Conservation (phyloP, 352 stramenopile genomes). For the Phytophthora hybrid region DNA sequence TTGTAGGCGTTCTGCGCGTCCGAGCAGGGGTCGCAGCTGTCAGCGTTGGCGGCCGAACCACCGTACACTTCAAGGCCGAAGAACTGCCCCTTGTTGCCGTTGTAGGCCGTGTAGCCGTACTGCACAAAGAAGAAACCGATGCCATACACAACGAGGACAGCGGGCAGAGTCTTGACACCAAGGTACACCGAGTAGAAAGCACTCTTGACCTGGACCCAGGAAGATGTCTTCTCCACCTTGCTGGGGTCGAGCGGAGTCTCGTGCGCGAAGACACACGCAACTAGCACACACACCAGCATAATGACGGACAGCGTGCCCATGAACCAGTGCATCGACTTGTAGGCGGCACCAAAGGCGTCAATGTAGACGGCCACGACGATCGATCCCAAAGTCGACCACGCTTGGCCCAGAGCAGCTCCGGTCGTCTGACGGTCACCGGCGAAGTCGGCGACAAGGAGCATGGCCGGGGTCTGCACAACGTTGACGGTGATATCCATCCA, state of each 20-base stretch:
- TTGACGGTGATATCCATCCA: constrained; percentile 47
- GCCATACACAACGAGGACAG: constrained; percentile 44
- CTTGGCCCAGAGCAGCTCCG: constrained; percentile 50
- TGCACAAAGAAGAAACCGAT: constrained; percentile 43
- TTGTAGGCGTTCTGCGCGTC: constrained; percentile 45
- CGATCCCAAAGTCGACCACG: constrained; percentile 41
- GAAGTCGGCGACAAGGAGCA: constrained; percentile 47
- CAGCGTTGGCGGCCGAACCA: constrained; percentile 35
- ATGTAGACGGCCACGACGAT: constrained; percentile 49
- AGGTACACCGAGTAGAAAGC: constrained; percentile 51
- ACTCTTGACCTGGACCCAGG: constrained; percentile 26
- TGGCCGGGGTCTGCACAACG: constrained; percentile 35
- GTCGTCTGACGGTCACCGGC: constrained; percentile 61
- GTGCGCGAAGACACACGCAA: constrained; percentile 39
- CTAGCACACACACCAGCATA: constrained; percentile 47
- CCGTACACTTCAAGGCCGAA: constrained; percentile 51
- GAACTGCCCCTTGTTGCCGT: constrained; percentile 43
- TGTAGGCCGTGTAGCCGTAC: constrained; percentile 42
- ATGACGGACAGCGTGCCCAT: constrained; percentile 42
- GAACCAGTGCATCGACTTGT: constrained; percentile 53
- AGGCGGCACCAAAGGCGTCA: constrained; percentile 53
- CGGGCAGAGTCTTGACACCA: constrained; percentile 47
- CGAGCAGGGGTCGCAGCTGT: constrained; percentile 42
- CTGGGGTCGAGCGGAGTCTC: constrained; percentile 47
- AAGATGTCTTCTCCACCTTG: constrained; percentile 21